These are phyloP conservation scores for Apiotrichum sp. DNA, from an alignment of 1,284 basidiomycete species.

Conservation along the genomic window DNA sequence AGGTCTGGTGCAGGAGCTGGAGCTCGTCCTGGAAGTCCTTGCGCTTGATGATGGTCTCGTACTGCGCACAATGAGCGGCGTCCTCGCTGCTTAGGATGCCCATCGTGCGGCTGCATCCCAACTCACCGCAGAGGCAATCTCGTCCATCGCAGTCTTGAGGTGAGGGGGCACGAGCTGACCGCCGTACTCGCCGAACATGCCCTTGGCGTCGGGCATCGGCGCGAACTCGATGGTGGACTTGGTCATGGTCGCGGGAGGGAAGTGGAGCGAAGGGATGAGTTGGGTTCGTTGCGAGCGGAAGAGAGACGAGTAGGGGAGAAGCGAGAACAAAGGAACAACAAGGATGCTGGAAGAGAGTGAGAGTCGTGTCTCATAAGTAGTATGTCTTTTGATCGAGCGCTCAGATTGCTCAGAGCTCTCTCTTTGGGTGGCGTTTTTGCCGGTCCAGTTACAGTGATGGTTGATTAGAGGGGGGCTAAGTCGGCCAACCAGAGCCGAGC, in stretches of 20 bases:
- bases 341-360: too few species aligned
- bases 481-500: too few species aligned
- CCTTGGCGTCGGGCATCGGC: conserved; percentile 20
- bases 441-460: too few species aligned
- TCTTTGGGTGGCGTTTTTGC: too few species aligned
- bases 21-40: conserved; percentile 21
- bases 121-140: conserved; percentile 8
- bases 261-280: not conserved
- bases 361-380: too few species aligned
- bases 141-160: conserved; percentile 19
- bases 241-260: not conserved
- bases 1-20: conserved; percentile 9
- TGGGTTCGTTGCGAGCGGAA: not conserved
- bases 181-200: conserved; percentile 20
- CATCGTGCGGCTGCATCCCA: not conserved
- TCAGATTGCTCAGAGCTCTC: too few species aligned
- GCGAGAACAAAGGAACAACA: too few species aligned
- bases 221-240: conserved; percentile 5
- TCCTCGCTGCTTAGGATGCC: not conserved
- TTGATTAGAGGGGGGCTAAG: too few species aligned
- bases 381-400: too few species aligned
- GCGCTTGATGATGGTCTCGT: conserved; percentile 15
- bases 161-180: conserved; percentile 15
- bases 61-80: not conserved
- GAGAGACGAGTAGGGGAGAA: too few species aligned